Evolutionary conservation across 1,284 basidiomycete species (phyloP).

Genomic region (Sparassis latifolia): DNA sequence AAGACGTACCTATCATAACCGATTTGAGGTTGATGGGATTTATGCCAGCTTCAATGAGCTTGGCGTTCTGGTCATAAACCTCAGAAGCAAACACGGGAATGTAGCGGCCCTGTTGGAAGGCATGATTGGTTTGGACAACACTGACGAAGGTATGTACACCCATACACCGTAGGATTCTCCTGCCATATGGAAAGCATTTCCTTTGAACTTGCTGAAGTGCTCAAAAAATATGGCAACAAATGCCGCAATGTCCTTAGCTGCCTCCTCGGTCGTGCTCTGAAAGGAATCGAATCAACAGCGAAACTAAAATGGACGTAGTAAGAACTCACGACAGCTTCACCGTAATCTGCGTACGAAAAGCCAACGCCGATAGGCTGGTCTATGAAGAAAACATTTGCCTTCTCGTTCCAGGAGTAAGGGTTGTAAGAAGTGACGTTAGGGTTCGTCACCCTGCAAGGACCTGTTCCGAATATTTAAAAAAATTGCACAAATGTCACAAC

Average conservation of each 20-base stretch:
- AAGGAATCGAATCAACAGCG: background rate
- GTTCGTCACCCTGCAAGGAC: slow-evolving; percentile 41
- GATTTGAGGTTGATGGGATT: slow-evolving; percentile 75
- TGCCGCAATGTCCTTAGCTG: slow-evolving; percentile 61
- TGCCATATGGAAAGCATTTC: slow-evolving; percentile 63
- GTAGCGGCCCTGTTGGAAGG: slow-evolving; percentile 61
- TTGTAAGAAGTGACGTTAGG: slow-evolving; percentile 42
- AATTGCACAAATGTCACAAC: background rate
- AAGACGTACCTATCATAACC: slow-evolving; percentile 66
- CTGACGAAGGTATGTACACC: background rate
- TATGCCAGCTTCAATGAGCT: slow-evolving; percentile 49
- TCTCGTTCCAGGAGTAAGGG: slow-evolving; percentile 61
- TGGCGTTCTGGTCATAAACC: slow-evolving; percentile 73
- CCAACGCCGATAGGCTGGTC: slow-evolving; percentile 64
- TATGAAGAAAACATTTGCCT: slow-evolving; percentile 67
- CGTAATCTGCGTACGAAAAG: slow-evolving; percentile 69
- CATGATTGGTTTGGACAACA: background rate
- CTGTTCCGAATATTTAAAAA: background rate
- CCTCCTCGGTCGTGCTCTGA: slow-evolving; percentile 30
- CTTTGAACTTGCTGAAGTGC: slow-evolving; percentile 62
- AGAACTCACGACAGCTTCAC: slow-evolving; percentile 32
- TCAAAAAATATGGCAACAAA: slow-evolving; percentile 76
- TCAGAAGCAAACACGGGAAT: slow-evolving; percentile 78
- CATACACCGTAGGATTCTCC: slow-evolving; percentile 64
- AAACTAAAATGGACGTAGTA: background rate